A percentile compares a stretch with the other conserved stretches of the same genome.
These are phyloP conservation scores for Bassia scoparia DNA, from an alignment of 148 eudicot genomes.

Conservation along the genomic window DNA sequence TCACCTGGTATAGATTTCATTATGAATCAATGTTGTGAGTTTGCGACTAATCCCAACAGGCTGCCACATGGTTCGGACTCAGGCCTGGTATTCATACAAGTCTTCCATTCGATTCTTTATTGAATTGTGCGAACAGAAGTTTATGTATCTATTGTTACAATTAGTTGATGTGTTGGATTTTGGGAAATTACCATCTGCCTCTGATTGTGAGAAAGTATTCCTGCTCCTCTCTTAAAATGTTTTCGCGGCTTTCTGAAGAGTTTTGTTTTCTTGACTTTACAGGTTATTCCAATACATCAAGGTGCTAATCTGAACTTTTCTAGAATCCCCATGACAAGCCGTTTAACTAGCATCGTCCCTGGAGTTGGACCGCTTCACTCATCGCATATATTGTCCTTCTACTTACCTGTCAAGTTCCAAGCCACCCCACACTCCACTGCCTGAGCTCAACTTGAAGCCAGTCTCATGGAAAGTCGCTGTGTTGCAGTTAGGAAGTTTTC, in stretches of 20 bases:
- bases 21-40: too few relatives aligned
- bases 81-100: too few relatives aligned
- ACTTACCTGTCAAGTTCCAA: conserved; percentile 63
- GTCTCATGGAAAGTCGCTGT: conserved; percentile 56
- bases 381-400: conserved; percentile 57
- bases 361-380: conserved; percentile 69
- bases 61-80: too few relatives aligned
- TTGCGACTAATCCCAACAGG: too few relatives aligned
- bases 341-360: conserved; percentile 72
- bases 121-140: too few relatives aligned
- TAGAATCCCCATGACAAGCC: conserved; percentile 68
- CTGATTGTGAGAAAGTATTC: too few relatives aligned
- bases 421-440: conserved; percentile 57
- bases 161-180: too few relatives aligned
- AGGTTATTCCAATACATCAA: conserved; percentile 86
- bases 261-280: conserved; percentile 1
- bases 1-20: too few relatives aligned
- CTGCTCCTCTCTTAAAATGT: neutral
- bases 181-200: too few relatives aligned
- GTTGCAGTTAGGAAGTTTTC: conserved; percentile 83
- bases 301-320: conserved; percentile 86
- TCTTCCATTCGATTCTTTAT: too few relatives aligned
- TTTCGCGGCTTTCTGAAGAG: neutral
- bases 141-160: too few relatives aligned
- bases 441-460: conserved; percentile 50